These are phyloP conservation scores for Cutaneotrichosporon daszewskae DNA, from an alignment of 1,284 basidiomycete genomes.

Conservation along the genomic window DNA sequence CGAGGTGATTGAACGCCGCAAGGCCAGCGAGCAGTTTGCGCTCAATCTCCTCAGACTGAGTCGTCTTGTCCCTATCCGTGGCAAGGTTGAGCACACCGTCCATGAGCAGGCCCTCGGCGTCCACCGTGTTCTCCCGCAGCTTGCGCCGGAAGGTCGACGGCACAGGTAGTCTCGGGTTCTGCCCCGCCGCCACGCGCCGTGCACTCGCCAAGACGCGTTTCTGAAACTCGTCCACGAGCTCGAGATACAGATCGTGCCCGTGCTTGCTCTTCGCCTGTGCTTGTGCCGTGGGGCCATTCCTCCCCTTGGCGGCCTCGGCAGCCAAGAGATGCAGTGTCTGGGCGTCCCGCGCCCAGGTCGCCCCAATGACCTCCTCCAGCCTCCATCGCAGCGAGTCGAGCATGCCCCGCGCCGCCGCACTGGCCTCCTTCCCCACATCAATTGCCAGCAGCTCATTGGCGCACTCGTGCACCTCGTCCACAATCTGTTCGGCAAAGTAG, in stretches of 20 bases:
- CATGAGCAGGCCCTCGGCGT: slow-evolving; percentile 79
- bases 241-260: slow-evolving; percentile 55
- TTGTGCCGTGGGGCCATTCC: not conserved
- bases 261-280: slow-evolving; percentile 25
- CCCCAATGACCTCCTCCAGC: slow-evolving; percentile 75
- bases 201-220: slow-evolving; percentile 70
- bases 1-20: slow-evolving; percentile 79
- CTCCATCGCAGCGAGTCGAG: slow-evolving; percentile 80
- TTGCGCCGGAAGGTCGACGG: slow-evolving; percentile 51
- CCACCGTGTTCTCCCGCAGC: slow-evolving; percentile 81
- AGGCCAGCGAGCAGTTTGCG: slow-evolving; percentile 81
- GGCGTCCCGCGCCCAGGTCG: slow-evolving; percentile 80
- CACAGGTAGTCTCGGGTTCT: no score
- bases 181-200: slow-evolving; percentile 47
- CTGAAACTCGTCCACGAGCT: slow-evolving; percentile 76
- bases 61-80: not conserved
- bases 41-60: slow-evolving; percentile 54
- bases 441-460: slow-evolving; percentile 73
- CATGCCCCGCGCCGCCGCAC: slow-evolving; percentile 63
- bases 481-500: slow-evolving; percentile 70
- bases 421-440: slow-evolving; percentile 72
- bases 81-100: slow-evolving; percentile 84
- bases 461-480: slow-evolving; percentile 79
- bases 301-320: slow-evolving; percentile 53
- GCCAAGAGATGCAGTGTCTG: slow-evolving; percentile 79